A percentile compares a stretch with the other conserved stretches of the same genome.
Conservation (phyloP, 2,329 filamentous ascomycete species). For the Trichophyton equinum region DNA sequence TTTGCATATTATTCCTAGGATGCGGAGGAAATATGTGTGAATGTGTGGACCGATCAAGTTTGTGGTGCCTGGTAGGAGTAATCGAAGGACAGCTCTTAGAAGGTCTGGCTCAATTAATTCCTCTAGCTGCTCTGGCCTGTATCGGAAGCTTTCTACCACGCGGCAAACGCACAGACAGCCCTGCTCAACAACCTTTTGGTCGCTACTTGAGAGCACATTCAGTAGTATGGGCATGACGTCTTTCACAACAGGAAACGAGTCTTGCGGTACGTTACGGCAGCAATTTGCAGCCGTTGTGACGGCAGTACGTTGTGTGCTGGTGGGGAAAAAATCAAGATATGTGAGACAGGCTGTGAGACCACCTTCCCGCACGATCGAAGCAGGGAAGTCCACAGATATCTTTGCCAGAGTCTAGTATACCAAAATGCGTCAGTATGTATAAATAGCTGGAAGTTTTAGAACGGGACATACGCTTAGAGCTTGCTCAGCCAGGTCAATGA, state of each 20-base stretch:
- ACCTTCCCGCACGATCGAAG: constrained; percentile 88
- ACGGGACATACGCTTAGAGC: constrained; percentile 57
- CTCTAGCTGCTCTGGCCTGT: constrained; percentile 75
- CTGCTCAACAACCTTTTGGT: constrained; percentile 94
- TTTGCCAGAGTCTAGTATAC: constrained; percentile 65
- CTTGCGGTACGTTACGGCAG: constrained; percentile 89
- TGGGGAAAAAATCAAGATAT: constrained; percentile 94
- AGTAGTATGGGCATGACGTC: constrained; percentile 95
- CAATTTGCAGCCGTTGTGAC: constrained; percentile 97
- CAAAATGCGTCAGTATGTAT: neutral
- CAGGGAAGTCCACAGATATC: constrained; percentile 90
- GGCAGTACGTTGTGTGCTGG: constrained; percentile 88
- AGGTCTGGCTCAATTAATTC: constrained; percentile 82
- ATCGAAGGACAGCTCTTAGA: constrained; percentile 68
- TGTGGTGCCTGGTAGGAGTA: constrained; percentile 84
- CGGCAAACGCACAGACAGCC: constrained; percentile 89
- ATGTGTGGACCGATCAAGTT: constrained; percentile 90
- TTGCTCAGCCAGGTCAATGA: constrained; percentile 95
- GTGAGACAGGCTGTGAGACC: constrained; percentile 91
- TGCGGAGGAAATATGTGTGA: constrained; percentile 89
- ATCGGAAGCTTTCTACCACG: constrained; percentile 93
- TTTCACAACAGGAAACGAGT: constrained; percentile 79
- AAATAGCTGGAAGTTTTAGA: neutral
- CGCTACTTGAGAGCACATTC: constrained; percentile 78
- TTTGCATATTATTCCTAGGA: constrained; percentile 78